These are phyloP conservation scores for Tricholoma bakamatsutake DNA, from an alignment of 768 basidiomycete species.

Conservation along the genomic window DNA sequence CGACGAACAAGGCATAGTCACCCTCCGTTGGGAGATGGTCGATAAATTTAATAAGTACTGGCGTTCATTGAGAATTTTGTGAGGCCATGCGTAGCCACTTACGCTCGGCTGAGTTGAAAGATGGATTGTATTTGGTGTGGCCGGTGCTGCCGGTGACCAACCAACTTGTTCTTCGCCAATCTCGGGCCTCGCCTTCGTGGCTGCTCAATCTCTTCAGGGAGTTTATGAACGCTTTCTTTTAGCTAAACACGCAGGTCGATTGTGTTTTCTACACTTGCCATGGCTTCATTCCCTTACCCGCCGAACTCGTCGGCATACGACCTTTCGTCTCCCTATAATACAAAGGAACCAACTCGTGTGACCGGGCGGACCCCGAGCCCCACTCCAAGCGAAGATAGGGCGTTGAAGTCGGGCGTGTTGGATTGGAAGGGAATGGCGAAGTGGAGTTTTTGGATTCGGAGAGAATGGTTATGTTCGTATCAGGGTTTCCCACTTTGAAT, in stretches of 20 bases:
- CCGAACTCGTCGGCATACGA: constrained; percentile 1
- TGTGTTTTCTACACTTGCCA: neutral
- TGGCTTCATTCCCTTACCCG: constrained; percentile 1
- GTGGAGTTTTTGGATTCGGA: constrained; percentile 49
- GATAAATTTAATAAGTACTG: too few species aligned
- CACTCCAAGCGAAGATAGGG: constrained; percentile 52
- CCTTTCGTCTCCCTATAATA: constrained; percentile 11
- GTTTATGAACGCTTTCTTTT: neutral
- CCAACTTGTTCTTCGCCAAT: too few species aligned
- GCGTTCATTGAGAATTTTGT: too few species aligned
- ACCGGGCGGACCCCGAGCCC: constrained; percentile 52
- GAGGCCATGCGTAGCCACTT: too few species aligned
- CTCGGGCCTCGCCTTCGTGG: neutral
- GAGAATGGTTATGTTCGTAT: constrained; percentile 51
- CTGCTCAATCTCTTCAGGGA: neutral
- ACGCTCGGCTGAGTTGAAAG: too few species aligned
- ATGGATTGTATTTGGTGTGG: too few species aligned
- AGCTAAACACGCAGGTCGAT: neutral
- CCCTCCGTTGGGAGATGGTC: too few species aligned
- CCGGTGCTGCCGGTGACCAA: too few species aligned
- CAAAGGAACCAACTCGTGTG: constrained; percentile 11
- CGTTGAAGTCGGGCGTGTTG: constrained; percentile 37
- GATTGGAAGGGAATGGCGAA: constrained; percentile 38
- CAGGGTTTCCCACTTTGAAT: neutral
- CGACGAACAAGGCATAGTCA: too few species aligned